Base-by-base conservation (phyloP, 192 early-diverging fungal species). In the Coemansia sp. region DNA sequence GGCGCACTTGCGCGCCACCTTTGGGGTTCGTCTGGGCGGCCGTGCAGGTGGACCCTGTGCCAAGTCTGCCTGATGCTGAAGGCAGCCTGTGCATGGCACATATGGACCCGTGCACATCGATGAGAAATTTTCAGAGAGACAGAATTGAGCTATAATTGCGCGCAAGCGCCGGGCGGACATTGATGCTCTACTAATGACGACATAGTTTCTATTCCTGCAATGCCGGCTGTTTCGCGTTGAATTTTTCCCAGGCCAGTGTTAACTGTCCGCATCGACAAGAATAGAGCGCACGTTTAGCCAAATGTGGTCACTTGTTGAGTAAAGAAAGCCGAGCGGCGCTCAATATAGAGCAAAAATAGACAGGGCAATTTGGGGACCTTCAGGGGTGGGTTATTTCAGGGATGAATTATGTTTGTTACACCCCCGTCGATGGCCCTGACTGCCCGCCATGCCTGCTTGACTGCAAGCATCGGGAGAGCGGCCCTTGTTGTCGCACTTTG, bases 341-440 rank as follows among this genome's bases (percentile, higher is more conserved):
- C 42, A 46, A 46, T 46, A n/a, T 17, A 17, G n/a, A n/a, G 42
- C 42, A 46, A 46, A 46, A 46, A 46, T 46, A 46, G n/a, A 46
- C 42, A 46, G 42, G 42, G n/a, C 12, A 46, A 46, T 10, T n/a
- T 46, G n/a, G 42, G 42, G 42, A 46, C 42, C 5, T n/a, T n/a
- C 12, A 12, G n/a, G n/a, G 42, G 31, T 34, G 31, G 31, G 31
- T 34, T 34, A 46, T 17, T n/a, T 46, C n/a, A 12, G 42, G 42
- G 42, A 46, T n/a, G 42, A 15, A 2, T 12, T 14, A 12, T 46
- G 42, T 12, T 14, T 17, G 42, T 12, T 17, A 17, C 42, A 46
- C 42, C 42, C 42, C 42, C 15, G 14, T 12, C 42, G 42, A 14
- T 12, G 42, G 42, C 42, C 42, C 42, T 46, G 42, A 46, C 42